A percentile compares a stretch with the other conserved stretches of the same genome.
Evolutionary conservation across 1,284 basidiomycete genomes (phyloP).

Genomic region (Boletus sp.): DNA sequence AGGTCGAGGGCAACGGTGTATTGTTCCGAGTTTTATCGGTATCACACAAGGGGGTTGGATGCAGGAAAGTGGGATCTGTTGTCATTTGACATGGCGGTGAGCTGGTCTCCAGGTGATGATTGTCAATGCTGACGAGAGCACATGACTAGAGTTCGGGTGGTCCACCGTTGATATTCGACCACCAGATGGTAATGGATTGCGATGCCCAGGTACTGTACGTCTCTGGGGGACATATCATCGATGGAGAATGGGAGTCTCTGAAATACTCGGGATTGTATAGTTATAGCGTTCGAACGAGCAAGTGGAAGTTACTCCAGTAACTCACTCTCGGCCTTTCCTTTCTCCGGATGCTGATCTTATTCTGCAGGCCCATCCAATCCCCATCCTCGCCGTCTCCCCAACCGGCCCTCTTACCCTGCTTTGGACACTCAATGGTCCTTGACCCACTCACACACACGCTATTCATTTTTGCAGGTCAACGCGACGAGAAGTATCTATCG

Average conservation of each 20-base stretch:
- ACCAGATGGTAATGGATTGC: conserved; percentile 79
- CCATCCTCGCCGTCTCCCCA: conserved; percentile 32
- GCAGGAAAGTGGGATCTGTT: conserved; percentile 70
- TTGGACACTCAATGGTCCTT: conserved; percentile 78
- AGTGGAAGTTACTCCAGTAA: conserved; percentile 69
- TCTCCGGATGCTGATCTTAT: not conserved
- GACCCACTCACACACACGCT: conserved; percentile 60
- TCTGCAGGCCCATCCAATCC: conserved; percentile 41
- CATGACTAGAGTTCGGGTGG: conserved; percentile 60
- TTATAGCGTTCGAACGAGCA: conserved; percentile 62
- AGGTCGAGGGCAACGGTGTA: conserved; percentile 33
- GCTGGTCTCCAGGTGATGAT: conserved; percentile 24
- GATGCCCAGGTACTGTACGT: conserved; percentile 76
- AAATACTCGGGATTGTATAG: conserved; percentile 74
- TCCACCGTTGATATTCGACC: conserved; percentile 78
- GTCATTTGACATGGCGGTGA: conserved; percentile 63
- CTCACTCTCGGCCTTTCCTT: conserved; percentile 30
- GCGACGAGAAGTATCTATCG: conserved; percentile 62
- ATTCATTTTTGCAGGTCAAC: conserved; percentile 73
- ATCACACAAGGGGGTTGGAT: conserved; percentile 62
- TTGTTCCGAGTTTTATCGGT: conserved; percentile 72
- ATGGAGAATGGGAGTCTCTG: conserved; percentile 56
- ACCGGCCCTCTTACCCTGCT: conserved; percentile 57
- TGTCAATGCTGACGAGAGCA: not conserved
- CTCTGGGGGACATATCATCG: conserved; percentile 76